Evolutionary conservation across 2,329 filamentous ascomycete species (phyloP), one percentile per base, ranked within the genome.

Genomic region (Berkeleyomyces rouxiae): DNA sequence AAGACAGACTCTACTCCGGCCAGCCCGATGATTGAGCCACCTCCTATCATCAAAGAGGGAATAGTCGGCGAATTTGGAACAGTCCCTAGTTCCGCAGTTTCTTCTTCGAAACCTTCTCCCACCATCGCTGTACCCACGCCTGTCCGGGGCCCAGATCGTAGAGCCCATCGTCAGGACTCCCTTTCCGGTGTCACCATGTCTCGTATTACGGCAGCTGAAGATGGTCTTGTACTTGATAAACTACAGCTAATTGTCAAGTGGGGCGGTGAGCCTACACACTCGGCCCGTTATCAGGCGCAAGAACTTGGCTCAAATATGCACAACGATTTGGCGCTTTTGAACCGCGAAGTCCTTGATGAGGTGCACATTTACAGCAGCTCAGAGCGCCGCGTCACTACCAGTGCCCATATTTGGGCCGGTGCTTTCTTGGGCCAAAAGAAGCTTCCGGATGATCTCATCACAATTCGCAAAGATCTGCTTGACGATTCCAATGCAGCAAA

Each of bases 401-500:
- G 91, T 71, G 92, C 93, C 9, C 92, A 97, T 75, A 97, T 99
- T 62, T 99, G 92, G 82, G 86, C 92, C 0, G 85, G 86, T 40
- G 86, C 90, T 1, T 99, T 99, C 72, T 77, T 97, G 51, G 87
- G 90, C 59, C 83, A 89, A 70, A 90, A 95, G 71, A 88, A 96
- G 62, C 78, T 96, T 13, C 83, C 87, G 0, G 83, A 89, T 33
- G 88, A 95, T 68, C 90, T 89, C 67, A 95, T 99, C 66, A 87
- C 84, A 42, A 86, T 97, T 63, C 85, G 93, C 61, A 99, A 99
- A 71, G 91, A 97, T 73, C 80, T 99, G 5, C 77, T 99, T 2
- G 93, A 99, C 71, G 93, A 99, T 71, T 97, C 91, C 0, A 99
- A 99, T 72, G 93, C 93, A 3, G 93, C 93, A 64, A 99, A 99